Evolutionary conservation across 352 stramenopile genomes (phyloP).

Genomic region (Globisporangium paddicum): DNA sequence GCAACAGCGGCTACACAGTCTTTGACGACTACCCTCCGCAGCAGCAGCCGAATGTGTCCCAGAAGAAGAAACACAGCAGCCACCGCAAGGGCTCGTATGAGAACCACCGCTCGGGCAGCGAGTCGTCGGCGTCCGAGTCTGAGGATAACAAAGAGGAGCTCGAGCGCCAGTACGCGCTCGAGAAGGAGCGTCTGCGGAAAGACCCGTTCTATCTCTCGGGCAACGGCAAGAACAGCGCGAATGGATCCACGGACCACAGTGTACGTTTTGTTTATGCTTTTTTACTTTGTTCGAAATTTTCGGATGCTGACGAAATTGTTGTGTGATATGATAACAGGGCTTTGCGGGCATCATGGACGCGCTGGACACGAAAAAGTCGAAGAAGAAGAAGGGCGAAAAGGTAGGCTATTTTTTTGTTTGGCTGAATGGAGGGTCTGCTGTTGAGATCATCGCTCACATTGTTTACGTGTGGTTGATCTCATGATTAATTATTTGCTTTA

Average conservation of each 20-base stretch:
- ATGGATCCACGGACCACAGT: conserved; percentile 16
- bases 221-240: conserved; percentile 32
- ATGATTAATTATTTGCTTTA: not conserved
- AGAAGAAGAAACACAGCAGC: conserved; percentile 17
- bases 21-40: conserved; percentile 17
- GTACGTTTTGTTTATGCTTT: conserved; percentile 14
- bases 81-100: conserved; percentile 48
- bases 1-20: conserved; percentile 15
- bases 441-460: not conserved
- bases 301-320: conserved; percentile 1
- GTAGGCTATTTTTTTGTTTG: conserved; percentile 13
- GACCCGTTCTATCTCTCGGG: conserved; percentile 80
- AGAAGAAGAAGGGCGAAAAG: conserved; percentile 68
- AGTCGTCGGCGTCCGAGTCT: conserved; percentile 30
- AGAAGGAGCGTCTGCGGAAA: conserved; percentile 66
- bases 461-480: not conserved
- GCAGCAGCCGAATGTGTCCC: conserved; percentile 30
- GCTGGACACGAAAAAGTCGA: conserved; percentile 56
- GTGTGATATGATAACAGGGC: conserved; percentile 21
- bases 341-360: conserved; percentile 83
- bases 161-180: conserved; percentile 34
- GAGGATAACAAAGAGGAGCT: conserved; percentile 38
- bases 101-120: conserved; percentile 16
- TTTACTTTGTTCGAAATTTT: not conserved
- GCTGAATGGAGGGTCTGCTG: not conserved